Conservation (phyloP, 2,329 filamentous ascomycete species). For the Periglandula ipomoeae region DNA sequence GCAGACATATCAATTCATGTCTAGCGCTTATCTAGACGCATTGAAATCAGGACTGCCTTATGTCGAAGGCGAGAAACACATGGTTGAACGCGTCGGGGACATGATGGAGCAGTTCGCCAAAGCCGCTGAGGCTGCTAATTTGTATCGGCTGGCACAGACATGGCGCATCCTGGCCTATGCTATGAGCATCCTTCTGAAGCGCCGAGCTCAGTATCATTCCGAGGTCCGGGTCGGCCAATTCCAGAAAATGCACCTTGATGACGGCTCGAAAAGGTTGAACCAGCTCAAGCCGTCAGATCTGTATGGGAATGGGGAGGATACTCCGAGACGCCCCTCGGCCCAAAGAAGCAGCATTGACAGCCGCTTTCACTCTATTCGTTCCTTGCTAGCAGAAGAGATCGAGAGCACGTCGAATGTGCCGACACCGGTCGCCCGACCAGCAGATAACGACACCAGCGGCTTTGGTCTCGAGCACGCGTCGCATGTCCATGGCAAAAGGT, state of each 20-base stretch:
- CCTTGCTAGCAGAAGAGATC: constrained; percentile 44
- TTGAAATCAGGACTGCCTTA: constrained; percentile 40
- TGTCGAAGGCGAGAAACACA: constrained; percentile 23
- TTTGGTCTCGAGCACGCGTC: constrained; percentile 14
- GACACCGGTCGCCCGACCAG: constrained; percentile 48
- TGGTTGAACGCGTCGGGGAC: constrained; percentile 36
- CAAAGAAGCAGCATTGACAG: constrained; percentile 20
- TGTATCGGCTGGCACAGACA: constrained; percentile 54
- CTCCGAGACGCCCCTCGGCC: constrained; percentile 23
- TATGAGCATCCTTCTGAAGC: constrained; percentile 42
- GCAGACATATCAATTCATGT: constrained; percentile 46
- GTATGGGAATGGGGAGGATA: constrained; percentile 26
- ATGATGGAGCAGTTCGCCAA: constrained; percentile 49
- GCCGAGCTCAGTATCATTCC: constrained; percentile 49
- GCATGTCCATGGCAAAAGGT: constrained; percentile 25
- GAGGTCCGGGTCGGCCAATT: constrained; percentile 36
- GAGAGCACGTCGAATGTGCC: constrained; percentile 55
- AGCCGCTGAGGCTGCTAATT: constrained; percentile 45
- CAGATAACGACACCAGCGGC: constrained; percentile 24
- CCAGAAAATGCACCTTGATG: constrained; percentile 23
- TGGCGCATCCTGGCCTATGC: constrained; percentile 53
- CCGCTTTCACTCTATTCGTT: constrained; percentile 27
- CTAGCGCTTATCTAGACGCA: constrained; percentile 46
- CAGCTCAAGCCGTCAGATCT: constrained; percentile 17
- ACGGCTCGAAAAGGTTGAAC: constrained; percentile 17